These are phyloP conservation scores for Pisolithus albus DNA, from an alignment of 768 basidiomycete genomes.

Conservation along the genomic window DNA sequence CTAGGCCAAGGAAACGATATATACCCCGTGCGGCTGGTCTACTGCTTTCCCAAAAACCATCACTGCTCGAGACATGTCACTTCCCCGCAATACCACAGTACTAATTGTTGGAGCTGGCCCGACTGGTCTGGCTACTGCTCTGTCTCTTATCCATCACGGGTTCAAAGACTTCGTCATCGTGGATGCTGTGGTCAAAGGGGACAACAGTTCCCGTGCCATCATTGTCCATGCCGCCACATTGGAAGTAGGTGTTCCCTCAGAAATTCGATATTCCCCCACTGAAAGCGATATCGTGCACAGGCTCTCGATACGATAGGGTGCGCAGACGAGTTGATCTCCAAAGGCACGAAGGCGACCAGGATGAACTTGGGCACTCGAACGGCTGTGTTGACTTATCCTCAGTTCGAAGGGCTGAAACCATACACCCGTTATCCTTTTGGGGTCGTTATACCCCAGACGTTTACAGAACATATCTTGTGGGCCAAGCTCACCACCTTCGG, in stretches of 20 bases:
- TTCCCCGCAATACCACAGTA: slow-evolving; percentile 33
- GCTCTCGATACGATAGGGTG: slow-evolving; percentile 40
- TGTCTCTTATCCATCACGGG: slow-evolving; percentile 25
- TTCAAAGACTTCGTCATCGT: slow-evolving; percentile 38
- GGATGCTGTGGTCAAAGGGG: slow-evolving; percentile 29
- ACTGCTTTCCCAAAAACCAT: background rate
- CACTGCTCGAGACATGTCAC: slow-evolving; percentile 14
- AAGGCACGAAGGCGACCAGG: slow-evolving; percentile 27
- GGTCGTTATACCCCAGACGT: slow-evolving; percentile 37
- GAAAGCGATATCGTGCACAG: slow-evolving; percentile 32
- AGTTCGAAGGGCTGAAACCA: slow-evolving; percentile 30
- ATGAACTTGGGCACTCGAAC: slow-evolving; percentile 28
- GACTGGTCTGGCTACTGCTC: slow-evolving; percentile 32
- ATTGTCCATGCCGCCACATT: slow-evolving; percentile 47
- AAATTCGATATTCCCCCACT: slow-evolving; percentile 6
- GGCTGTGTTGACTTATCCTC: slow-evolving; percentile 18
- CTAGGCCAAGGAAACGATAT: background rate
- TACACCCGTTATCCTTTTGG: slow-evolving; percentile 41
- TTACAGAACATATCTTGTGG: slow-evolving; percentile 38
- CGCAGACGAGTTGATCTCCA: slow-evolving; percentile 31
- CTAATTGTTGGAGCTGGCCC: slow-evolving; percentile 37
- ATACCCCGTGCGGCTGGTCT: background rate
- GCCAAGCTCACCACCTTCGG: slow-evolving; percentile 27
- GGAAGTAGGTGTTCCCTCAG: slow-evolving; percentile 31
- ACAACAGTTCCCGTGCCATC: slow-evolving; percentile 38